Conservation (phyloP, 495 filamentous ascomycete genomes). For the Neurospora intermedia region DNA sequence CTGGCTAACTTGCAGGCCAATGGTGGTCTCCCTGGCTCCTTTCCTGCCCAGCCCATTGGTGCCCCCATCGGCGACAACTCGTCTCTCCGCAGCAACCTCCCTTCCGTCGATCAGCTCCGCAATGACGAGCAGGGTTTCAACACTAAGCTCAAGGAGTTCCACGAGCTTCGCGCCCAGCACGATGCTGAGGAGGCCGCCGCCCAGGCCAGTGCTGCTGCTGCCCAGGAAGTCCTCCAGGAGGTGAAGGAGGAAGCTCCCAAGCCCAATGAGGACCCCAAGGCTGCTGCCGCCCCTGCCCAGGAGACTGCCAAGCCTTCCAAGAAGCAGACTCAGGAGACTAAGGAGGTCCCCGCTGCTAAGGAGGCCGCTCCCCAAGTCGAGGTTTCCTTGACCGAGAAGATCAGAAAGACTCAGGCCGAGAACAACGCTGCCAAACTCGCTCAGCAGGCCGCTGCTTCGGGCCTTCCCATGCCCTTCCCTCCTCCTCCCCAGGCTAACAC, state of each 20-base stretch:
- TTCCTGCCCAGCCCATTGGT: conserved; percentile 23
- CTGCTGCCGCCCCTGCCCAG: neutral
- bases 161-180: conserved; percentile 45
- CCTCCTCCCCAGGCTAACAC: conserved; percentile 58
- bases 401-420: conserved; percentile 60
- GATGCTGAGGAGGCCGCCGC: conserved; percentile 33
- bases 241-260: conserved; percentile 6
- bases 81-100: conserved; percentile 29
- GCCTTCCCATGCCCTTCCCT: conserved; percentile 66
- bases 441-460: conserved; percentile 43
- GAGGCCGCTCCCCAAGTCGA: conserved; percentile 3
- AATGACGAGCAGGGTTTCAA: conserved; percentile 42
- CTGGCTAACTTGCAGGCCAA: conserved; percentile 26
- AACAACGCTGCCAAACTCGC: conserved; percentile 44
- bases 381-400: conserved; percentile 76
- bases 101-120: conserved; percentile 31
- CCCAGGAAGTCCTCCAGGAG: conserved; percentile 5
- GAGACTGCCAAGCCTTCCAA: neutral
- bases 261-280: neutral
- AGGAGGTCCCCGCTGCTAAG: conserved; percentile 4
- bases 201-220: neutral
- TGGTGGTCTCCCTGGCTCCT: conserved; percentile 24
- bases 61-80: conserved; percentile 18
- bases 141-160: conserved; percentile 43
- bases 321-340: neutral